These are phyloP conservation scores for Leptographium flavum DNA, from an alignment of 2,329 filamentous ascomycete species.

Conservation along the genomic window DNA sequence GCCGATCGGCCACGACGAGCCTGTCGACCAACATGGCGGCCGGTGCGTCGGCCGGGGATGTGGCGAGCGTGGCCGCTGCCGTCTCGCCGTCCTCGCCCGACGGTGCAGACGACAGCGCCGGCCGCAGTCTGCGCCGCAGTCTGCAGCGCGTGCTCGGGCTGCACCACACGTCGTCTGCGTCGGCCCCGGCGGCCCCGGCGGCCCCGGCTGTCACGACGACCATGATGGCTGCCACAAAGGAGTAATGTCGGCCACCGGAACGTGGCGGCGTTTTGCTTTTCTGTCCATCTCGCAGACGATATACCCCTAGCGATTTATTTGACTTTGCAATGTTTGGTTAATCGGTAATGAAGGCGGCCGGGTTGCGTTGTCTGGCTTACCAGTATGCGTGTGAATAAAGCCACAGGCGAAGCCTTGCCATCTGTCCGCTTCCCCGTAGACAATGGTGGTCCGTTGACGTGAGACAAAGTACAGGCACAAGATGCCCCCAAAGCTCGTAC, in stretches of 20 bases:
- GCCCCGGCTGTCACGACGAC: background rate
- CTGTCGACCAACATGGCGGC: background rate
- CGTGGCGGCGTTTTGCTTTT: background rate
- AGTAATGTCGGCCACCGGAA: too few relatives aligned
- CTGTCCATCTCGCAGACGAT: background rate
- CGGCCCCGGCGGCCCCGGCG: background rate
- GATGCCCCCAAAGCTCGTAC: too few relatives aligned
- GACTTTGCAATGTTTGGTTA: background rate
- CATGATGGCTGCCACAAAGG: background rate
- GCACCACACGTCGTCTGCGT: background rate
- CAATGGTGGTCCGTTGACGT: too few relatives aligned
- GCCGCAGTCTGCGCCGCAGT: slow-evolving; percentile 19
- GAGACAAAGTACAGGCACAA: too few relatives aligned
- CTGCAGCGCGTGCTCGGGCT: slow-evolving; percentile 21
- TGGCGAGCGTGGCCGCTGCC: too few relatives aligned
- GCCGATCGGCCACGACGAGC: background rate
- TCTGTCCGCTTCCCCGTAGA: too few relatives aligned
- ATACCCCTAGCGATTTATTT: background rate
- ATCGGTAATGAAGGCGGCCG: too few relatives aligned
- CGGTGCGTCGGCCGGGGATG: background rate
- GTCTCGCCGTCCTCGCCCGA: background rate
- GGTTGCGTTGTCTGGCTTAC: too few relatives aligned
- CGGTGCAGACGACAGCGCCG: slow-evolving; percentile 2
- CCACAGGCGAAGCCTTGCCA: too few relatives aligned
- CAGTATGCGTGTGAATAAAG: too few relatives aligned